A percentile compares a stretch with the other conserved stretches of the same genome.
Conservation (phyloP, 495 filamentous ascomycete species). For the Annulohypoxylon bovei region DNA sequence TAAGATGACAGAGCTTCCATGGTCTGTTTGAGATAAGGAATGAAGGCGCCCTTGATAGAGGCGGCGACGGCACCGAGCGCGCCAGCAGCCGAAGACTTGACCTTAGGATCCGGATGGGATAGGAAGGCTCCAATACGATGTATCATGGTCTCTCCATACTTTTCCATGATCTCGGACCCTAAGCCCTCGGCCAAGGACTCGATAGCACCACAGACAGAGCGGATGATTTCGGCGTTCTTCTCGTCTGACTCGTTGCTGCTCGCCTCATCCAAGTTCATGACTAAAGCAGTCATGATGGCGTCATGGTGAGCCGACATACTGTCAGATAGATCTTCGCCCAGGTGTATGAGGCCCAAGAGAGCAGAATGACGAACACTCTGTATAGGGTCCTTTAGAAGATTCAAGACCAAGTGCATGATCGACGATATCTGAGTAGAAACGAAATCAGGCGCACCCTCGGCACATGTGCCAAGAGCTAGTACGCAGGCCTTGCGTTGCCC, state of each 20-base stretch:
- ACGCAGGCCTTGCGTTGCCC: constrained; percentile 89
- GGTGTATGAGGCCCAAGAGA: constrained; percentile 82
- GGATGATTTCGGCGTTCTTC: constrained; percentile 83
- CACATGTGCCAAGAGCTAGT: constrained; percentile 89
- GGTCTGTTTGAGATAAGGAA: constrained; percentile 86
- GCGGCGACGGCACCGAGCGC: constrained; percentile 91
- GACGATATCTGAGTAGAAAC: constrained; percentile 87
- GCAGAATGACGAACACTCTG: constrained; percentile 85
- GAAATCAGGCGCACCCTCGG: constrained; percentile 97
- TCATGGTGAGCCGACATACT: constrained; percentile 86
- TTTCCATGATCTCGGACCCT: constrained; percentile 80
- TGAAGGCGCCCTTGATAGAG: constrained; percentile 81
- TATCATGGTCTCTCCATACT: constrained; percentile 83
- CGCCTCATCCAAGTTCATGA: constrained; percentile 87
- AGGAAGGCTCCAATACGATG: constrained; percentile 84
- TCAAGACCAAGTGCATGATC: constrained; percentile 86
- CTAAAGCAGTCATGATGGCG: constrained; percentile 79
- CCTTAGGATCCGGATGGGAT: constrained; percentile 82
- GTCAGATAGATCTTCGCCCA: constrained; percentile 92
- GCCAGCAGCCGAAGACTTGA: constrained; percentile 87
- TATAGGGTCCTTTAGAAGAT: constrained; percentile 83
- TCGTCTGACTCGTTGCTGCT: constrained; percentile 63
- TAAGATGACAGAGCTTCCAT: constrained; percentile 88
- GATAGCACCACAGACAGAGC: constrained; percentile 87
- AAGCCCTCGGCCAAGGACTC: constrained; percentile 91